A percentile compares a stretch with the other conserved stretches of the same genome.
phyloP scores from a whole-genome alignment of 108 stramenopile genomes.

The Nitzschia sp. region DNA sequence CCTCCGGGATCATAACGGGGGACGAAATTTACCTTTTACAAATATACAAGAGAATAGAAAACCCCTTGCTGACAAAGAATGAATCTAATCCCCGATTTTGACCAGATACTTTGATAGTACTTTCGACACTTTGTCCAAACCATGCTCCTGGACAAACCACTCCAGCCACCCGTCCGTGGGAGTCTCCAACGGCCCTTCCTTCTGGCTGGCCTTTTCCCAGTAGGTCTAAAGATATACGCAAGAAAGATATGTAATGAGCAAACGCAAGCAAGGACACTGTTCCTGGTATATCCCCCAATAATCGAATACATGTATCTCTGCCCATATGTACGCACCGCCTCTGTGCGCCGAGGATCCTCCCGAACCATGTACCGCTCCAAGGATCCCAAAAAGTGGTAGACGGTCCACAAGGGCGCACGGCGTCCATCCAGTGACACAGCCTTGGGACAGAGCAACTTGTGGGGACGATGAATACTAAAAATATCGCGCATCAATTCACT shows the following conservation, averaged over 20 bases:
- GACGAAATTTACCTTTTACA: too few species aligned
- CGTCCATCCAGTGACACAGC: background rate
- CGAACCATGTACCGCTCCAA: conserved; percentile 35
- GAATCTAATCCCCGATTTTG: background rate
- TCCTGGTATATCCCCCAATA: background rate
- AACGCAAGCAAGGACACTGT: background rate
- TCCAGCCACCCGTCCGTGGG: conserved; percentile 17
- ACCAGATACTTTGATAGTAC: conserved; percentile 5
- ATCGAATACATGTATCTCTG: background rate
- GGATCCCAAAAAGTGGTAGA: conserved; percentile 42
- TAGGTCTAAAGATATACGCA: conserved; percentile 3
- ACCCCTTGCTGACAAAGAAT: background rate
- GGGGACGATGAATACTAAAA: conserved; percentile 38
- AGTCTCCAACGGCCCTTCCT: conserved; percentile 15
- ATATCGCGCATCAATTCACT: background rate
- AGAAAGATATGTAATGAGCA: background rate
- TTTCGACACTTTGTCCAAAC: conserved; percentile 9
- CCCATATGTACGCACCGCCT: background rate
- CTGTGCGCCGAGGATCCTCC: conserved; percentile 26
- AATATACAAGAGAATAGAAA: too few species aligned
- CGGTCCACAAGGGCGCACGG: conserved; percentile 4
- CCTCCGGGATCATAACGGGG: too few species aligned
- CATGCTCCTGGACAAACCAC: conserved; percentile 7
- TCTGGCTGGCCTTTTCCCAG: conserved; percentile 19
- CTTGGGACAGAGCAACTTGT: conserved; percentile 21